Evolutionary conservation across 1,139 yeast genomes (phyloP), one percentile per base, ranked within the genome.

Genomic region (Pneumocystis wakefieldiae): DNA sequence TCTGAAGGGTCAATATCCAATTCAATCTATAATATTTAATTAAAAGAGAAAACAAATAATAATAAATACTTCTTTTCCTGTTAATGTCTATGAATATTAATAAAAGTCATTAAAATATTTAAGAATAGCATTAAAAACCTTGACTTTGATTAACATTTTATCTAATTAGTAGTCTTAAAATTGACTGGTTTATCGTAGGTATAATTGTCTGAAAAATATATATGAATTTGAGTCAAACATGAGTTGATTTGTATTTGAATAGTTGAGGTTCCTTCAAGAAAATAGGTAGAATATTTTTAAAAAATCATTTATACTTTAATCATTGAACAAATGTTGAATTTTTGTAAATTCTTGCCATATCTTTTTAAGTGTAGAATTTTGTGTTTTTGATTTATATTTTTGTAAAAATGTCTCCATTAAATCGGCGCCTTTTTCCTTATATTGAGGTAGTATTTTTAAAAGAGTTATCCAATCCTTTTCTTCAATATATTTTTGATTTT

Each of bases 1-100:
- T 89, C 95, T 10, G 81, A 74, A 61, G 89, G 84, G 70, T 87
- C 92, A 62, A 89, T 83, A 69, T 86, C 91, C 65, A 89, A 83
- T 66, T 87, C 83, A 72, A 88, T 88, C 82, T 83, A 72, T 57
- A 61, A 61, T 61, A 62, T 24, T 64, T 62, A 53, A 64, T 63
- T n/a, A 61, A 57, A 29, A 32, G 37, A 38, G 38, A n/a, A 17
- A 36, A 38, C 42, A 42, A 17, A 28, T n/a, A 32, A 37, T 32
- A 39, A 48, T 24, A 67, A 79, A 59, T 70, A 80, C 83, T 73
- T 85, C 89, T 77, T 92, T 85, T 12, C 92, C 92, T 0, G 94
- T 86, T 67, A 87, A 78, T 57, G 94, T 87, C 71, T 69, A 60
- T 75, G 70, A 62, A 35, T 53, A 53, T 24, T 48, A 59, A 48